Evolutionary conservation across 2,329 filamentous ascomycete species (phyloP).

Genomic region (Diaporthe batatas): DNA sequence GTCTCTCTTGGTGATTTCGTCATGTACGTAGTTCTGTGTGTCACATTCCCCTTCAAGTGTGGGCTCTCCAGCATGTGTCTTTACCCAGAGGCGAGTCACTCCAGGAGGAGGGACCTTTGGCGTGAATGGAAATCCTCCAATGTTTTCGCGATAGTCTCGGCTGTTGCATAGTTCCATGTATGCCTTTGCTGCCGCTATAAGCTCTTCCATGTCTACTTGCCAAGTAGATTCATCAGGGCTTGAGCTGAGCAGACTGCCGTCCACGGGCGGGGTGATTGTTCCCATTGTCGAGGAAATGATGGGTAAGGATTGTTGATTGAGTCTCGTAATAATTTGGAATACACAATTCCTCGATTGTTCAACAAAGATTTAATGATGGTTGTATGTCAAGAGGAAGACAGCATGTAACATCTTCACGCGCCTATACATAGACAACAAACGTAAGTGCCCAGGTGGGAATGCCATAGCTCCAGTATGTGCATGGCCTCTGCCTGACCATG

Average conservation of each 20-base stretch:
- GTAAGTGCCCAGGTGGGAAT: no score
- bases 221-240: not conserved
- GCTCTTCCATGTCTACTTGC: not conserved
- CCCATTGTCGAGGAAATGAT: not conserved
- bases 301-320: not conserved
- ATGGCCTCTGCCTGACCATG: no score
- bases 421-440: no score
- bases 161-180: not conserved
- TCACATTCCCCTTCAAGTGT: not conserved
- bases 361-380: not conserved
- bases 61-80: not conserved
- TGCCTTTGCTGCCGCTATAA: conserved; percentile 1
- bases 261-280: not conserved
- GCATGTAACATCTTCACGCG: not conserved
- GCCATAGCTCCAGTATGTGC: no score
- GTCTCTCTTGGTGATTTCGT: not conserved
- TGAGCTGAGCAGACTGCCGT: not conserved
- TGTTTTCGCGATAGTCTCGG: not conserved
- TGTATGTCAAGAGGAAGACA: not conserved
- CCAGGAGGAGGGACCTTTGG: conserved; percentile 15
- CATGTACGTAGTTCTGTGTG: conserved; percentile 18
- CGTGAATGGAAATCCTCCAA: conserved; percentile 1
- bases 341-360: not conserved
- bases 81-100: conserved; percentile 19
- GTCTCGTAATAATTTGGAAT: not conserved